These are phyloP conservation scores for Luffa aegyptiaca DNA, from an alignment of 306 rosid species.

Conservation along the genomic window DNA sequence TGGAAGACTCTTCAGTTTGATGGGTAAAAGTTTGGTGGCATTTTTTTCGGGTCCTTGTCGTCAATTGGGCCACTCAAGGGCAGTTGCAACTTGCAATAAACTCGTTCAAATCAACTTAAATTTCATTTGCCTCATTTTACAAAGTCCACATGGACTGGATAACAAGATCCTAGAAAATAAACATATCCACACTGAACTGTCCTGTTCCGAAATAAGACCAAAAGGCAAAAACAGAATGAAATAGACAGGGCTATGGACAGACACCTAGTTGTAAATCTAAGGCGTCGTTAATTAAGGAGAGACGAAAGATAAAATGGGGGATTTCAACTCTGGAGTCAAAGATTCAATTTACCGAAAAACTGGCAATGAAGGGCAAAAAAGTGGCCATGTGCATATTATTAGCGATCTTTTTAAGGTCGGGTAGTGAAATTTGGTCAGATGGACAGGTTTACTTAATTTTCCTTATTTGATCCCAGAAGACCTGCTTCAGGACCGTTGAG, in stretches of 20 bases:
- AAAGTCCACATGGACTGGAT: neutral
- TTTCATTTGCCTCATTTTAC: neutral
- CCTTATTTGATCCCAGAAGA: neutral
- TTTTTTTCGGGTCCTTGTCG: constrained; percentile 5
- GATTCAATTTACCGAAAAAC: neutral
- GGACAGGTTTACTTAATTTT: neutral
- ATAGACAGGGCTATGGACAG: neutral
- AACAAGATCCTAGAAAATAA: constrained; percentile 1
- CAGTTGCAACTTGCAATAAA: constrained; percentile 4
- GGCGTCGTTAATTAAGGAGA: neutral
- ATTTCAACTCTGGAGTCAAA: neutral
- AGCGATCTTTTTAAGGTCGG: neutral
- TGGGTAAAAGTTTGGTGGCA: neutral
- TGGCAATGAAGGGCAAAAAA: neutral
- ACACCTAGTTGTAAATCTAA: neutral
- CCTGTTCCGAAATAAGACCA: neutral
- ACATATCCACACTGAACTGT: neutral
- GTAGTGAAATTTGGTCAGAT: neutral
- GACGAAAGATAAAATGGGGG: neutral
- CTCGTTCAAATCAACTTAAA: neutral
- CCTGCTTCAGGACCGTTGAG: neutral
- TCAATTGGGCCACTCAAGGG: neutral
- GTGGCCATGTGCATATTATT: neutral
- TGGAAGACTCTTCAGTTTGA: constrained; percentile 5
- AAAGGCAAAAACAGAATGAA: neutral